Evolutionary conservation across 2,329 filamentous ascomycete species (phyloP).

Genomic region (Alternaria triticina): DNA sequence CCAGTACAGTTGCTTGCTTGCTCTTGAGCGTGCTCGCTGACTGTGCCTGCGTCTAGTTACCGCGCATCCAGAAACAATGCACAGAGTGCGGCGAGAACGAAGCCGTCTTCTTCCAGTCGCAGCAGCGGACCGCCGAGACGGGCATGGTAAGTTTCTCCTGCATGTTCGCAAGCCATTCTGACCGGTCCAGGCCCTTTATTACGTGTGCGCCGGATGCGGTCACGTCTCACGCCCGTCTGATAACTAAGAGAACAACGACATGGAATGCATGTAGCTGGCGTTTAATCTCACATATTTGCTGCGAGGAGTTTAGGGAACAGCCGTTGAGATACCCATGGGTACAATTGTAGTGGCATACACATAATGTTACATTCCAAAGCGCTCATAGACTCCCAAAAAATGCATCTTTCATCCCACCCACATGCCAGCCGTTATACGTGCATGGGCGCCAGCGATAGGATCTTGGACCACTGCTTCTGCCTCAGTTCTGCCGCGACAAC

Average conservation of each 20-base stretch:
- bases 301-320: constrained; percentile 35
- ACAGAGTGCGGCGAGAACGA: constrained; percentile 84
- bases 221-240: constrained; percentile 70
- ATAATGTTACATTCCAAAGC: constrained; percentile 30
- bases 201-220: constrained; percentile 90
- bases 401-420: constrained; percentile 4
- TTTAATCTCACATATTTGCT: constrained; percentile 31
- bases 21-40: constrained; percentile 49
- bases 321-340: constrained; percentile 45
- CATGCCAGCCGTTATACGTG: constrained; percentile 59
- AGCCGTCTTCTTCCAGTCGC: constrained; percentile 98
- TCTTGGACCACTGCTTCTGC: constrained; percentile 97
- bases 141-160: constrained; percentile 77
- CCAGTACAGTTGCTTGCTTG: constrained; percentile 43
- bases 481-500: constrained; percentile 89
- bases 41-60: constrained; percentile 70
- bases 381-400: constrained; percentile 14
- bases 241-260: constrained; percentile 14
- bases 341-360: constrained; percentile 37
- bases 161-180: constrained; percentile 6
- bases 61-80: constrained; percentile 84
- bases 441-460: constrained; percentile 90
- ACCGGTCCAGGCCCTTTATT: constrained; percentile 56
- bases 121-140: constrained; percentile 94
- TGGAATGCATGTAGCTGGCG: constrained; percentile 40